phyloP scores from a whole-genome alignment of 2,329 filamentous ascomycete genomes.

The Cercospora brassicicola region DNA sequence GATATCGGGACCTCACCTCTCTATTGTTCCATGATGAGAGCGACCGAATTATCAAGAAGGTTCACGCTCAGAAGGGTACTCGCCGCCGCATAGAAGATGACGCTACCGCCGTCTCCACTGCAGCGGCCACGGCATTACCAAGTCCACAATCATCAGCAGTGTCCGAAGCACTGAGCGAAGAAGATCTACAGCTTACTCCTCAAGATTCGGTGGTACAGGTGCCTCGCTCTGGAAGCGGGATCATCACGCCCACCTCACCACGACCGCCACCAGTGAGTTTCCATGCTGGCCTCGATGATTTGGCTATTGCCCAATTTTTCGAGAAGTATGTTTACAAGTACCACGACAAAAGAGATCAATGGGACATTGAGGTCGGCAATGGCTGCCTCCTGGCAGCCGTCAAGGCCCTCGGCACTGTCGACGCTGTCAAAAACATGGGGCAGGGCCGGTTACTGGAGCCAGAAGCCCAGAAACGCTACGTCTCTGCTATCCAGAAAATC shows the following conservation, averaged over 20 bases:
- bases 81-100: slow-evolving; percentile 12
- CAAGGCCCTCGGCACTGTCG: slow-evolving; percentile 18
- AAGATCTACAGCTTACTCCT: not conserved
- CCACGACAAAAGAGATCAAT: slow-evolving; percentile 17
- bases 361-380: slow-evolving; percentile 21
- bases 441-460: slow-evolving; percentile 6
- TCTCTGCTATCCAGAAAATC: slow-evolving; percentile 16
- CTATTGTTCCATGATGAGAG: slow-evolving; percentile 25
- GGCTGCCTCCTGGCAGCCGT: slow-evolving; percentile 18
- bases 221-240: not conserved
- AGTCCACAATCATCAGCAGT: not conserved
- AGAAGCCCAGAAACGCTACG: slow-evolving; percentile 20
- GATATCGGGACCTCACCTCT: slow-evolving; percentile 18
- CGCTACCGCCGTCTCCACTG: not conserved
- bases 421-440: slow-evolving; percentile 14
- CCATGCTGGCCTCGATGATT: slow-evolving; percentile 11
- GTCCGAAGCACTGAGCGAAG: not conserved
- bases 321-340: slow-evolving; percentile 22
- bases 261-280: not conserved
- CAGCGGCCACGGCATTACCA: not conserved
- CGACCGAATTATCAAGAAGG: slow-evolving; percentile 18
- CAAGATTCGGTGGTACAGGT: slow-evolving; percentile 2
- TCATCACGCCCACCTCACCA: not conserved
- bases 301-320: slow-evolving; percentile 20
- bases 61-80: slow-evolving; percentile 17